Base-by-base conservation (phyloP, 1,284 basidiomycete species). In the Sporisorium sorghi region DNA sequence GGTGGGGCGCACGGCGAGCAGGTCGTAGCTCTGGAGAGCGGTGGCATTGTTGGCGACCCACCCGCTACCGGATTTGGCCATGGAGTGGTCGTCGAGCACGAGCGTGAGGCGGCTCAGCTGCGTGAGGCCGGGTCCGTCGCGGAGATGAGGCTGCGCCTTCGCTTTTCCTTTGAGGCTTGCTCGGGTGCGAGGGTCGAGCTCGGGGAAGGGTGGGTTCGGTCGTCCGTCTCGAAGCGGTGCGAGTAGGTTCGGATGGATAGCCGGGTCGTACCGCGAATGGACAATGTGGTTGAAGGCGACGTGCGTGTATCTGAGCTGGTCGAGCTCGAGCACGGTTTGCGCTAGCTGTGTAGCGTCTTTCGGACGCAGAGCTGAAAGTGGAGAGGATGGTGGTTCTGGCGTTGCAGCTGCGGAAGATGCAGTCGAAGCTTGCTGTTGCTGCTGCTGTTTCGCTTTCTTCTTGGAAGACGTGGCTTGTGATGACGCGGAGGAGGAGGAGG, bases 1-100 rank as follows among this genome's bases (percentile, higher is more conserved):
- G 1, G 90, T 90, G 1, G 93, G 93, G 2, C 88, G 85, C 40
- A 93, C 88, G 5, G 91, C 88, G 26, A 95, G 87, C 40, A 95
- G 85, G 79, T 94, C 92, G 85, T 93, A 94, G 1, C 87, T 7
- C 89, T 74, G 72, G 2, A 84, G 65, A 5, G 82, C 71, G 14
- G 53, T 61, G n/a, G 75, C 67, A 48, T 77, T 75, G 39, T 78
- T 67, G 37, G 74, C 62, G 26, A 73, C 69, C 53, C 81, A 66
- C 8, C 81, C 81, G 55, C 73, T 74, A 42, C 80, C 78, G 9
- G 68, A 59, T 37, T 81, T 81, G 55, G 53, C 70, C 40, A 80
- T 73, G 17, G 67, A 67, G 6, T 76, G 76, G 14, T 83, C 81
- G 55, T 84, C 81, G 21, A 85, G 67, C 0, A 79, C 66, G 5